Evolutionary conservation across 805 yeast genomes (phyloP).

Genomic region (Spathaspora passalidarum): DNA sequence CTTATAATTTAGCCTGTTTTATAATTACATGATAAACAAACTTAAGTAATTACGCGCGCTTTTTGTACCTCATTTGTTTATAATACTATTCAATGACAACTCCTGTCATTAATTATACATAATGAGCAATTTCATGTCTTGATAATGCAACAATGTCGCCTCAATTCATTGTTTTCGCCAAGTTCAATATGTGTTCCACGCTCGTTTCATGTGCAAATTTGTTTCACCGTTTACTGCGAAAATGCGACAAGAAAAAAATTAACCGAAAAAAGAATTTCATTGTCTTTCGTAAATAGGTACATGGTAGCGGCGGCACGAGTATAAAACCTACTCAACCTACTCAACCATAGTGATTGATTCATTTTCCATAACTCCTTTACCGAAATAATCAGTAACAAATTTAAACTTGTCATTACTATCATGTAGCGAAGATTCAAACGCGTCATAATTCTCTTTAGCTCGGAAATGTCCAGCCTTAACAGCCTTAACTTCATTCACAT

Average conservation of each 20-base stretch:
- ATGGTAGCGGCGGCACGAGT: too few species aligned
- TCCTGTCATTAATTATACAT: too few species aligned
- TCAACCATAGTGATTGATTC: slow-evolving; percentile 17
- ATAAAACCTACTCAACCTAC: not conserved
- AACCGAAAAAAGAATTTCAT: not conserved
- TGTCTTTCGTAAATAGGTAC: not conserved
- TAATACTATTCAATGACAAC: too few species aligned
- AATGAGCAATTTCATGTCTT: too few species aligned
- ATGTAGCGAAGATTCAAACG: slow-evolving; percentile 56
- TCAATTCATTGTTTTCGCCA: not conserved
- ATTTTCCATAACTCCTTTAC: slow-evolving; percentile 79
- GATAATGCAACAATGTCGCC: too few species aligned
- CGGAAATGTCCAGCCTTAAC: slow-evolving; percentile 59
- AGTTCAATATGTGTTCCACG: not conserved
- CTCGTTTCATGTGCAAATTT: not conserved
- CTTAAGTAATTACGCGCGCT: too few species aligned
- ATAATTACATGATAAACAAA: too few species aligned
- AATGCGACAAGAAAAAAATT: not conserved
- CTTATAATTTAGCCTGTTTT: too few species aligned
- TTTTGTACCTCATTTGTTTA: too few species aligned
- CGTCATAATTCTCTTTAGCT: slow-evolving; percentile 57
- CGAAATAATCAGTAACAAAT: slow-evolving; percentile 76
- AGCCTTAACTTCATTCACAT: slow-evolving; percentile 61
- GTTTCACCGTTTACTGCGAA: not conserved
- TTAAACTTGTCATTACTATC: slow-evolving; percentile 64